These are phyloP conservation scores for Populus davidiana DNA, from an alignment of 345 rosid species.

Conservation along the genomic window DNA sequence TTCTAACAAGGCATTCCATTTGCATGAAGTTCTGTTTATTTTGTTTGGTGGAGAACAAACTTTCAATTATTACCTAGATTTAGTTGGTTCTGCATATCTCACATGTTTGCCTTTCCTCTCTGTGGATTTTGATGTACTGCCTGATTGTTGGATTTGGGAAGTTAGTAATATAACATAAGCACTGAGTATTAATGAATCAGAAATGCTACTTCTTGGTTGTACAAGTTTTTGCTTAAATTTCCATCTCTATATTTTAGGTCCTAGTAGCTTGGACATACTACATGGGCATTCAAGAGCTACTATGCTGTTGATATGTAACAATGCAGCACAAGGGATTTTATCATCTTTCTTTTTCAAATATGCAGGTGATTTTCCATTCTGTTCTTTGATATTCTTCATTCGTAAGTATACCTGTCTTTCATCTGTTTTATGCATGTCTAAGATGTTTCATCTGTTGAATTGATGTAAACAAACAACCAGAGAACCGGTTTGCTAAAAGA, in stretches of 20 bases:
- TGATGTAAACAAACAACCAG: too few relatives aligned
- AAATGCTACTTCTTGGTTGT: not conserved
- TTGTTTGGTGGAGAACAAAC: not conserved
- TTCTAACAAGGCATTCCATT: not conserved
- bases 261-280: constrained; percentile 76
- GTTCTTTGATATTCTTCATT: not conserved
- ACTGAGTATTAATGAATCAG: not conserved
- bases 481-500: not conserved
- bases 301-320: constrained; percentile 79
- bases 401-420: not conserved
- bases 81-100: not conserved
- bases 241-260: constrained; percentile 50
- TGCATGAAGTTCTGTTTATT: not conserved
- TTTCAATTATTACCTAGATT: not conserved
- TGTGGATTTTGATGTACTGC: not conserved
- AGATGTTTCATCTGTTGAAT: not conserved
- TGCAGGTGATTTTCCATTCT: constrained; percentile 53
- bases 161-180: not conserved
- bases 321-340: constrained; percentile 94
- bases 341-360: constrained; percentile 97
- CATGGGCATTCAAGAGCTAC: constrained; percentile 94
- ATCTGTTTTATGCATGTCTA: not conserved
- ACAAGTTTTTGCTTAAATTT: not conserved
- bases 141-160: not conserved
- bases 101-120: not conserved